Percentiles rank a stretch among this genome's conserved stretches.
phyloP scores from a whole-genome alignment of 108 stramenopile genomes.

The Mayamaea pseudoterrestris region DNA sequence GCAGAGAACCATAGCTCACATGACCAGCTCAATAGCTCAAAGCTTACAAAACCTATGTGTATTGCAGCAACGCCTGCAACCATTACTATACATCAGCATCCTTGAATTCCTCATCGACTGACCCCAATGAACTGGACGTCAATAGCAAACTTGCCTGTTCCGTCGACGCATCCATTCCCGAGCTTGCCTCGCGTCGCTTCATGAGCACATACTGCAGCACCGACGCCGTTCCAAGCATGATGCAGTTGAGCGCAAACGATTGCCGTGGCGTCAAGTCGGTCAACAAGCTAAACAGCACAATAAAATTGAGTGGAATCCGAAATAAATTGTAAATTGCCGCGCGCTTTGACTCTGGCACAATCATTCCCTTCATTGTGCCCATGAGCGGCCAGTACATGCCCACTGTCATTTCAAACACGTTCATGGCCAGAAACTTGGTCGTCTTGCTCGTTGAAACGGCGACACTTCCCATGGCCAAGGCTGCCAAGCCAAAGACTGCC shows the following conservation, averaged over 20 bases:
- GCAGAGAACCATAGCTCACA: too few relatives aligned
- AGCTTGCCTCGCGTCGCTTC: slow-evolving; percentile 27
- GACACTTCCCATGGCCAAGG: slow-evolving; percentile 46
- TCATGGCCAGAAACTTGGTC: slow-evolving; percentile 72
- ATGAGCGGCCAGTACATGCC: slow-evolving; percentile 94
- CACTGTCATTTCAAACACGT: slow-evolving; percentile 90
- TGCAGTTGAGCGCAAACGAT: slow-evolving; percentile 49
- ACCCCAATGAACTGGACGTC: too few relatives aligned
- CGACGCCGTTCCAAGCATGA: slow-evolving; percentile 55
- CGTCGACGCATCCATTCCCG: slow-evolving; percentile 2
- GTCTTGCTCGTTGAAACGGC: slow-evolving; percentile 40
- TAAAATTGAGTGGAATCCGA: slow-evolving; percentile 87
- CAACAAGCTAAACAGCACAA: slow-evolving; percentile 85
- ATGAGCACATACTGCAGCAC: slow-evolving; percentile 39
- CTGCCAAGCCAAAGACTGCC: slow-evolving; percentile 46
- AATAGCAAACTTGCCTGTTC: too few relatives aligned
- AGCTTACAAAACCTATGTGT: too few relatives aligned
- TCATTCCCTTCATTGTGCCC: slow-evolving; percentile 88
- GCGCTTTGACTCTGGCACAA: slow-evolving; percentile 89
- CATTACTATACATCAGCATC: too few relatives aligned
- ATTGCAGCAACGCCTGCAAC: too few relatives aligned
- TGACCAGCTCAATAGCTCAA: too few relatives aligned
- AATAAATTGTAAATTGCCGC: slow-evolving; percentile 93
- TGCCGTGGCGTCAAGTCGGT: slow-evolving; percentile 51
- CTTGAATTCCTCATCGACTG: too few relatives aligned